Conservation (phyloP, 2,329 filamentous ascomycete species). For the Orbilia javanica region DNA sequence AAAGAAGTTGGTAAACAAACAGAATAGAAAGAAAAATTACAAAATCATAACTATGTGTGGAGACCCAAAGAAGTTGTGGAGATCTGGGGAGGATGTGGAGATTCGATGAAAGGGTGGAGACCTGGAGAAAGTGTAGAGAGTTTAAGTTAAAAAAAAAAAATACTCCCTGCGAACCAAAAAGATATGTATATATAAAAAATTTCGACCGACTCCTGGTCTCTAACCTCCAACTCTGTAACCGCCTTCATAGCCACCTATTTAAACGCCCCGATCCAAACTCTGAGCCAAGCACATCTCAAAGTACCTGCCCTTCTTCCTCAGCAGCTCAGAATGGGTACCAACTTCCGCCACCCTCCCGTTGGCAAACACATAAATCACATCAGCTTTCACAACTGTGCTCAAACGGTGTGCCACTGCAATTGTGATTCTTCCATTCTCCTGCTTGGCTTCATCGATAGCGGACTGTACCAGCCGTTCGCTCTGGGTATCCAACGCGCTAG, state of each 20-base stretch:
- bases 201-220: background rate
- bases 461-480: constrained; percentile 69
- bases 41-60: constrained; percentile 9
- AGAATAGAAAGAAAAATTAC: background rate
- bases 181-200: constrained; percentile 1
- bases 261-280: constrained; percentile 49
- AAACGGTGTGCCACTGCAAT: constrained; percentile 66
- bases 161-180: background rate
- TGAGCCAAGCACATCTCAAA: constrained; percentile 60
- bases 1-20: too few species aligned
- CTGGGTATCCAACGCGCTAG: constrained; percentile 72
- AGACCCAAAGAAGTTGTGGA: constrained; percentile 1
- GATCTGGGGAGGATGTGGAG: background rate
- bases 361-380: constrained; percentile 66
- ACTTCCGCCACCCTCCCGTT: constrained; percentile 65
- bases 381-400: constrained; percentile 64
- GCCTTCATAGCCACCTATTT: background rate
- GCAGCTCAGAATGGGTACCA: constrained; percentile 66
- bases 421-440: constrained; percentile 68
- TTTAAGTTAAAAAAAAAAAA: background rate
- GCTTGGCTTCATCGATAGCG: constrained; percentile 61
- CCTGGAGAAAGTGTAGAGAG: background rate
- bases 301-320: constrained; percentile 62
- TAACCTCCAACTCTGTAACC: background rate
- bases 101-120: background rate